phyloP scores from a whole-genome alignment of 192 early-diverging fungal genomes.

The Globomyces pollinis-pini region DNA sequence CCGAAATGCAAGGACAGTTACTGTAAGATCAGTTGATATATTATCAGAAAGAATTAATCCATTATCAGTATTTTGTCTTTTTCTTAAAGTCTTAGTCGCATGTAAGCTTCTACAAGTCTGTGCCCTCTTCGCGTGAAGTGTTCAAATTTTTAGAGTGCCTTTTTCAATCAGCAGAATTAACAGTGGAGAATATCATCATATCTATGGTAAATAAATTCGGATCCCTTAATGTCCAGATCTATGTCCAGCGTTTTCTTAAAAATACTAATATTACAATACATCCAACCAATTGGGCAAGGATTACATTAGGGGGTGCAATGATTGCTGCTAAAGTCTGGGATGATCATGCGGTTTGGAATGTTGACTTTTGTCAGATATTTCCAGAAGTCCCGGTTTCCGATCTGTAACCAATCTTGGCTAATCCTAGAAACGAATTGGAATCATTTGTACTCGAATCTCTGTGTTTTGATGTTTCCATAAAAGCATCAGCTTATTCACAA shows the following conservation, averaged over 20 bases:
- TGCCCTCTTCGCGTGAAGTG: constrained; percentile 42
- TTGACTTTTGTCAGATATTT: constrained; percentile 71
- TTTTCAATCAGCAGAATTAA: constrained; percentile 57
- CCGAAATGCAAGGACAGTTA: constrained; percentile 21
- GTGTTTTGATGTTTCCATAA: constrained; percentile 60
- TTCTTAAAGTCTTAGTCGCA: constrained; percentile 27
- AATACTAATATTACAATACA: constrained; percentile 49
- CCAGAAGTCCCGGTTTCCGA: constrained; percentile 60
- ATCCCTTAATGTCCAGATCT: constrained; percentile 33
- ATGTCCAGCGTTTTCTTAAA: constrained; percentile 63
- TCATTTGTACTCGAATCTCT: constrained; percentile 52
- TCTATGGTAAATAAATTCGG: constrained; percentile 33
- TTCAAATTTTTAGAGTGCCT: constrained; percentile 58
- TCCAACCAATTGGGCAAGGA: constrained; percentile 45
- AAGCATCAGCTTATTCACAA: constrained; percentile 52
- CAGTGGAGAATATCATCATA: constrained; percentile 54
- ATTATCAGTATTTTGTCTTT: constrained; percentile 30
- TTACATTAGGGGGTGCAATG: constrained; percentile 54
- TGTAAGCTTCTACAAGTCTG: constrained; percentile 36
- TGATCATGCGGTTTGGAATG: constrained; percentile 78
- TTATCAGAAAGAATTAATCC: constrained; percentile 46
- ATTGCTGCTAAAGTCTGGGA: constrained; percentile 83
- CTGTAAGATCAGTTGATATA: constrained; percentile 36
- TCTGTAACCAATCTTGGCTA: constrained; percentile 34
- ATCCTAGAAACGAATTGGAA: constrained; percentile 58